Percentiles rank a stretch among this genome's conserved stretches.
Conservation (phyloP, 768 basidiomycete genomes). For the Lactarius tabidus region DNA sequence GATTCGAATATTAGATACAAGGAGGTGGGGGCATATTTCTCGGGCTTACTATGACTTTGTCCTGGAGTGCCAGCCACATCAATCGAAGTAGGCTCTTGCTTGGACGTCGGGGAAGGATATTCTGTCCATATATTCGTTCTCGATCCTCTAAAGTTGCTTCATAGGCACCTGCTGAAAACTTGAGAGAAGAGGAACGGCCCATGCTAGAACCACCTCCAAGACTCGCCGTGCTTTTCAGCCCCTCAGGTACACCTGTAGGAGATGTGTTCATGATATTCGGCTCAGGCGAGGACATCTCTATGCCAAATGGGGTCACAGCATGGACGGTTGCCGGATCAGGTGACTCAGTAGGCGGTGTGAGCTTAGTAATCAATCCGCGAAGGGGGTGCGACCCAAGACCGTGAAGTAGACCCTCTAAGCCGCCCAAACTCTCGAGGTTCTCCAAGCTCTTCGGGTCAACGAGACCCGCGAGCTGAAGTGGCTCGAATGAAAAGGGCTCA, state of each 20-base stretch:
- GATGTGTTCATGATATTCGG: conserved; percentile 30
- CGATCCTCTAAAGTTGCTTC: conserved; percentile 41
- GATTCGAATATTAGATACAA: conserved; percentile 36
- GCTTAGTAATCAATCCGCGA: conserved; percentile 37
- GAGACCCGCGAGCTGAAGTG: conserved; percentile 67
- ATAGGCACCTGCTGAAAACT: neutral
- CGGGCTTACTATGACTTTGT: conserved; percentile 56
- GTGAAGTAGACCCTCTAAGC: conserved; percentile 56
- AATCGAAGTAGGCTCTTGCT: conserved; percentile 48
- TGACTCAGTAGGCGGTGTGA: neutral
- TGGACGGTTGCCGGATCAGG: neutral
- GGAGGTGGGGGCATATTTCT: conserved; percentile 1
- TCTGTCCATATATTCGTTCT: conserved; percentile 47
- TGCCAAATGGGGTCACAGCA: neutral
- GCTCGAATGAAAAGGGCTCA: conserved; percentile 69
- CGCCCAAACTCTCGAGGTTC: conserved; percentile 69
- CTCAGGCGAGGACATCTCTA: conserved; percentile 1
- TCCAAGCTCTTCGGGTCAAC: conserved; percentile 86
- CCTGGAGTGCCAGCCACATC: conserved; percentile 61
- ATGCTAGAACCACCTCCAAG: neutral
- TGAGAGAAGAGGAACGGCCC: neutral
- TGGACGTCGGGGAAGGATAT: conserved; percentile 45
- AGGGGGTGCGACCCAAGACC: conserved; percentile 68
- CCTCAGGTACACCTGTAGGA: too few relatives aligned
- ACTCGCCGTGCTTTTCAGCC: too few relatives aligned